Evolutionary conservation across 805 yeast species (phyloP).

Genomic region (Lipomyces chichibuensis): DNA sequence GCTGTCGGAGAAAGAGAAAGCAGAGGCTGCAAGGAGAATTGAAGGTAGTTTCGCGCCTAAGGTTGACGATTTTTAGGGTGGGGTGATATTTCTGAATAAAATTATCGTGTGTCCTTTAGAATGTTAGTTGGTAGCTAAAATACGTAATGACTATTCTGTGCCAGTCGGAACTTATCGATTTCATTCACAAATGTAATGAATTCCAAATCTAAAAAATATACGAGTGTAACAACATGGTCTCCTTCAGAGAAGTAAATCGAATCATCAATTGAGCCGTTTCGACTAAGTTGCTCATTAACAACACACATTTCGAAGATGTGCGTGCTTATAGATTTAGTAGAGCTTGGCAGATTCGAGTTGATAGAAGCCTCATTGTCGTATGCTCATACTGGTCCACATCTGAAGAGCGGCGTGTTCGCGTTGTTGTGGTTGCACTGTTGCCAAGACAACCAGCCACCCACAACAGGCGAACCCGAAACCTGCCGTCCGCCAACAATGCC

Average conservation of each 20-base stretch:
- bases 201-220: no score
- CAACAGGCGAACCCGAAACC: neutral
- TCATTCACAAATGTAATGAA: no score
- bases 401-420: neutral
- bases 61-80: neutral
- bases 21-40: constrained; percentile 31
- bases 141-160: neutral
- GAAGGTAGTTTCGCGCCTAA: constrained; percentile 26
- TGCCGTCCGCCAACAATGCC: neutral
- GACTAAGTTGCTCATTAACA: no score
- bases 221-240: no score
- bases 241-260: no score
- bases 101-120: neutral
- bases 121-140: neutral
- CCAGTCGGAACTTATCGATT: neutral
- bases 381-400: neutral
- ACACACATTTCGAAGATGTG: no score
- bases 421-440: neutral
- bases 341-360: neutral
- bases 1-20: constrained; percentile 18
- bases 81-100: neutral
- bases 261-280: no score
- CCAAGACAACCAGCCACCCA: neutral
- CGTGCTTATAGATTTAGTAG: no score
- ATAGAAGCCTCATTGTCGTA: neutral